A percentile compares a stretch with the other conserved stretches of the same genome.
These are phyloP conservation scores for Trichoderma erinaceum DNA, from an alignment of 495 filamentous ascomycete genomes.

Conservation along the genomic window DNA sequence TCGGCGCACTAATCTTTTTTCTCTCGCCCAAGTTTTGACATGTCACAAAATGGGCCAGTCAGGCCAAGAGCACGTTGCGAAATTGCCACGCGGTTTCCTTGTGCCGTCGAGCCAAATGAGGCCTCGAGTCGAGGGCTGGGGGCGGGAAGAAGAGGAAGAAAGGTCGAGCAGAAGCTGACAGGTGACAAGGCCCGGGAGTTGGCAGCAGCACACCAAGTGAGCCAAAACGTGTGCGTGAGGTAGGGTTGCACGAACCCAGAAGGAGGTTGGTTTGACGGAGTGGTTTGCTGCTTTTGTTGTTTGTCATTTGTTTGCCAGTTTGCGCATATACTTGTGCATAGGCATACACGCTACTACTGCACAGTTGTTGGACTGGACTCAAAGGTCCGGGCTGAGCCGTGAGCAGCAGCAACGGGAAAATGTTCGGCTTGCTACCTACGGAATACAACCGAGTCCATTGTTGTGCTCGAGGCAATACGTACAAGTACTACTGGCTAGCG, in stretches of 20 bases:
- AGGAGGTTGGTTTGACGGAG: background rate
- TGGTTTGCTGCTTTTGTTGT: background rate
- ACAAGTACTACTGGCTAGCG: background rate
- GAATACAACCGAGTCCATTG: background rate
- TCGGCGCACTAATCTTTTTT: constrained; percentile 11
- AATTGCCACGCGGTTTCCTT: background rate
- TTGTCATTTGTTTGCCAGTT: background rate
- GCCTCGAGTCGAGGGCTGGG: background rate
- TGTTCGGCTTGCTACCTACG: background rate
- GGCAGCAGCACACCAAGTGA: background rate
- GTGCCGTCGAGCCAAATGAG: background rate
- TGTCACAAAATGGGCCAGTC: background rate
- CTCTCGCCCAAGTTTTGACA: background rate
- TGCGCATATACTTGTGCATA: no score
- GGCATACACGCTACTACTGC: no score
- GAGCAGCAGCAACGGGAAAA: no score
- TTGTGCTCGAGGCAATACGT: background rate
- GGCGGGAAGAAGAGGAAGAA: no score
- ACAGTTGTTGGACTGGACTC: no score
- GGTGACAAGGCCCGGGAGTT: background rate
- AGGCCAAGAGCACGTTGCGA: background rate
- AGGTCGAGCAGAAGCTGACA: background rate
- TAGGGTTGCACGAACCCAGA: background rate
- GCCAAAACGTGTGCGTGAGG: background rate
- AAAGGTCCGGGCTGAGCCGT: no score